Evolutionary conservation across 2,329 filamentous ascomycete genomes (phyloP).

Genomic region (Penicillium sp.): DNA sequence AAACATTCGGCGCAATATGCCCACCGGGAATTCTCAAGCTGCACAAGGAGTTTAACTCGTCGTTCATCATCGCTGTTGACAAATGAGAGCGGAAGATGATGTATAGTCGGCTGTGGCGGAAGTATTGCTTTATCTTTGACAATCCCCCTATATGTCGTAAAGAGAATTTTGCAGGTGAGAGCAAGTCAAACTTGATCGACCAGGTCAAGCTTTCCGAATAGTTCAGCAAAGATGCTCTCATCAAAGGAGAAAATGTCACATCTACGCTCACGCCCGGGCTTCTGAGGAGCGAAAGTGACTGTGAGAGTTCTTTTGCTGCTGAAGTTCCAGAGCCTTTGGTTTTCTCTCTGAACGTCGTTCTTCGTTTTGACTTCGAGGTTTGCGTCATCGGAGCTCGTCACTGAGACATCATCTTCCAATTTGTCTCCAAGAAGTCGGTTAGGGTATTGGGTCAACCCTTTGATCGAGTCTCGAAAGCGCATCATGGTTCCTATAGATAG

Average conservation of each 20-base stretch:
- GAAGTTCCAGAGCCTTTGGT: background rate
- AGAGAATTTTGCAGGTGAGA: slow-evolving; percentile 19
- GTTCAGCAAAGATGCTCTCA: slow-evolving; percentile 7
- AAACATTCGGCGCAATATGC: slow-evolving; percentile 17
- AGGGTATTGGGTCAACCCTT: background rate
- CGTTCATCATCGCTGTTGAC: slow-evolving; percentile 12
- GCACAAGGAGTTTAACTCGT: slow-evolving; percentile 16
- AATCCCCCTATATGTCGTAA: slow-evolving; percentile 4
- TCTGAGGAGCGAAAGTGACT: background rate
- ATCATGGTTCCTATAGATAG: background rate
- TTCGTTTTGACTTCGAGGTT: background rate
- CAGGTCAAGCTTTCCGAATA: slow-evolving; percentile 8
- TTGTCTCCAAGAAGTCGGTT: background rate
- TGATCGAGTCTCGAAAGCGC: background rate
- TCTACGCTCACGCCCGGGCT: background rate
- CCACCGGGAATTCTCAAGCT: slow-evolving; percentile 14
- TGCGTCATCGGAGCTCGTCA: background rate
- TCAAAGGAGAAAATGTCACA: slow-evolving; percentile 2
- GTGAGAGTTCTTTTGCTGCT: background rate
- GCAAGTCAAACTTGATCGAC: slow-evolving; percentile 17
- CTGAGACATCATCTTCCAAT: no score
- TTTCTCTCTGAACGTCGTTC: background rate
- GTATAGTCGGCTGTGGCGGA: background rate
- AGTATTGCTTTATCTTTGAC: slow-evolving; percentile 6
- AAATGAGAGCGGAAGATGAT: slow-evolving; percentile 6